Base-by-base conservation (phyloP, 305 asterid species). In the Fraxinus platypoda region DNA sequence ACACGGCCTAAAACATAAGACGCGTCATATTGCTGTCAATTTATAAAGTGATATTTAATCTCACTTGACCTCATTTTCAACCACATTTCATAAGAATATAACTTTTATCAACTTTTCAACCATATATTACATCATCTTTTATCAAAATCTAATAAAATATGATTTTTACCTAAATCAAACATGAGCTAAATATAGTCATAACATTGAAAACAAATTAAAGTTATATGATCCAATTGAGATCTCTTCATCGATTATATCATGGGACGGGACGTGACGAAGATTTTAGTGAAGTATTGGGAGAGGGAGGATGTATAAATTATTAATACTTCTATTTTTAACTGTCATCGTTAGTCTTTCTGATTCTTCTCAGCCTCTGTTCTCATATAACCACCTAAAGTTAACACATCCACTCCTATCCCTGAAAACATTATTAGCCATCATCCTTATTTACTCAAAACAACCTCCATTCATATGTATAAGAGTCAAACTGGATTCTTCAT, bases 331-430 rank as follows among this genome's bases (percentile, higher is more conserved):
- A 66, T 66, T 25, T 26, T 25, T 66, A 12, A 66, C 35, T 26
- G 19, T 66, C 35, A 66, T 11, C 74, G 3, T 66, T 12, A 4
- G 13, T 66, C 74, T 81, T 31, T 31, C 11, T n/a, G 3, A 43
- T n/a, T 23, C 28, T 15, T 54, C 72, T 25, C 82, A 74, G 74
- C 83, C 75, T 74, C 64, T 81, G 21, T 52, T 23, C 26, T n/a
- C 68, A 30, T 15, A 70, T 70, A 82, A 82, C 81, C 46, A 52
- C 64, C 64, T 52, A 52, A 52, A 52, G 8, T 52, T 17, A 5
- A 52, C 64, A 52, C 25, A 52, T 52, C 64, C 64, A 52, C 64
- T 52, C 64, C 64, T 17, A 52, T 52, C 64, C 64, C 64, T 52
- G 3, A 52, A 52, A 52, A 52, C 64, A 52, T 17, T 52, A 52